Base-by-base conservation (phyloP, 2,329 filamentous ascomycete genomes). In the Periconia digitata region DNA sequence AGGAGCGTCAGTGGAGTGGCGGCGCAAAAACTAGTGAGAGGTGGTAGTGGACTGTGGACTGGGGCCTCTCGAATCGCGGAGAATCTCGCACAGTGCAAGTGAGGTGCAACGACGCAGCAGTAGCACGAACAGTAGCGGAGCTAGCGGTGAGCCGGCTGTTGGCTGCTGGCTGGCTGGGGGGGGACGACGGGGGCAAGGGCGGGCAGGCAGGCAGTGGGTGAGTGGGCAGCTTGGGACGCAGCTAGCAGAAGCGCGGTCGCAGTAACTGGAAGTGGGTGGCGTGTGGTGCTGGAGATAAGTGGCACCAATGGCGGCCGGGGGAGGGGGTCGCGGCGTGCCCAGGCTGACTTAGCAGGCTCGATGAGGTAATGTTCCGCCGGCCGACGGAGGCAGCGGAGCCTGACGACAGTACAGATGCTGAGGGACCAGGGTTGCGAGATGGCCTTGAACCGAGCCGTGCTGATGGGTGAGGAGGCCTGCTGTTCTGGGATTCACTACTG, bases 311-410 rank as follows among this genome's bases (percentile, higher is more conserved):
- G 64, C 49, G 37, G 40, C 40, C 51, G 41, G 48, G 51, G 55
- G 55, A 53, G 51, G 58, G 56, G 58, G 48, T 15, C 55, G 64
- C 64, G 63, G 61, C 63, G 60, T 59, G 55, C 56, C 56, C 59
- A 55, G 53, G 59, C 53, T 46, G 57, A 58, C 55, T 66, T 69
- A 66, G 66, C 61, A 59, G 57, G 58, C 57, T 59, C 45, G 54
- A 67, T 71, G 67, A 70, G 62, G 68, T 70, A 71, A 70, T 71
- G 58, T 51, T 53, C 44, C 47, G 53, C 55, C 54, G 44, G 29
- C 38, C 21, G n/a, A 40, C 38, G 38, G 38, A 24, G 23, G n/a
- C 48, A 24, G 50, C 57, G 52, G 56, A 51, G 55, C 54, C 58
- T 58, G 56, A 61, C 57, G 55, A 56, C 40, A 46, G 41, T 46